These are phyloP conservation scores for Macrotyloma uniflorum DNA, from an alignment of 306 rosid species.

Conservation along the genomic window DNA sequence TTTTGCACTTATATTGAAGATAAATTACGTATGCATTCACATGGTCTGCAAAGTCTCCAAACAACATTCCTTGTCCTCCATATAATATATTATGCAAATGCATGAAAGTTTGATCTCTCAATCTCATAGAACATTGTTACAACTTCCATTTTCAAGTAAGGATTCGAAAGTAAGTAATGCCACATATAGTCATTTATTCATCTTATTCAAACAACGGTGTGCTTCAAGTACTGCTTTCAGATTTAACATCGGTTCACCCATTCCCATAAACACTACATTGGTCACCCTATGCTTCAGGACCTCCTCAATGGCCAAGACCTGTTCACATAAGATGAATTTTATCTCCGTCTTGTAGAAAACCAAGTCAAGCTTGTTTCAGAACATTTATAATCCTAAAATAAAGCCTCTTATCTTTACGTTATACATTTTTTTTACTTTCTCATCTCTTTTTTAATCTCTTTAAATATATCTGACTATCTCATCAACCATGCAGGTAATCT, in stretches of 20 bases:
- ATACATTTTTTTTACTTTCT: background rate
- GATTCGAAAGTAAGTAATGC: slow-evolving; percentile 16
- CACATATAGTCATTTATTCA: slow-evolving; percentile 29
- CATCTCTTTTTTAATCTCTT: no score
- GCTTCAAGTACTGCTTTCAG: slow-evolving; percentile 88
- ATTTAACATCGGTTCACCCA: slow-evolving; percentile 99
- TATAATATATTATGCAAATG: slow-evolving; percentile 9
- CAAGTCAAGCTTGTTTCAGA: slow-evolving; percentile 27
- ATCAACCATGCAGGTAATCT: slow-evolving; percentile 16
- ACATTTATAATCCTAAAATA: slow-evolving; percentile 21
- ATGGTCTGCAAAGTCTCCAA: background rate
- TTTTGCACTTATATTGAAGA: background rate
- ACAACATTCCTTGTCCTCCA: background rate
- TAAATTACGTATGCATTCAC: background rate
- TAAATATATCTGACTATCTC: slow-evolving; percentile 17
- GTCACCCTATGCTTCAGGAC: slow-evolving; percentile 86
- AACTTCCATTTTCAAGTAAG: slow-evolving; percentile 2
- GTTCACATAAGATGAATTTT: slow-evolving; percentile 34
- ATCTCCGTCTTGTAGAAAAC: background rate
- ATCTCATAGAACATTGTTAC: slow-evolving; percentile 7
- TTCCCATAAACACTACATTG: slow-evolving; percentile 98
- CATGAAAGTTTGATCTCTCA: slow-evolving; percentile 20
- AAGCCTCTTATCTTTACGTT: slow-evolving; percentile 4
- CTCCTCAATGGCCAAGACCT: slow-evolving; percentile 97
- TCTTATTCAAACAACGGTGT: slow-evolving; percentile 93